These are phyloP conservation scores for Backusella luteola DNA, from an alignment of 192 early-diverging fungal genomes.

Conservation along the genomic window DNA sequence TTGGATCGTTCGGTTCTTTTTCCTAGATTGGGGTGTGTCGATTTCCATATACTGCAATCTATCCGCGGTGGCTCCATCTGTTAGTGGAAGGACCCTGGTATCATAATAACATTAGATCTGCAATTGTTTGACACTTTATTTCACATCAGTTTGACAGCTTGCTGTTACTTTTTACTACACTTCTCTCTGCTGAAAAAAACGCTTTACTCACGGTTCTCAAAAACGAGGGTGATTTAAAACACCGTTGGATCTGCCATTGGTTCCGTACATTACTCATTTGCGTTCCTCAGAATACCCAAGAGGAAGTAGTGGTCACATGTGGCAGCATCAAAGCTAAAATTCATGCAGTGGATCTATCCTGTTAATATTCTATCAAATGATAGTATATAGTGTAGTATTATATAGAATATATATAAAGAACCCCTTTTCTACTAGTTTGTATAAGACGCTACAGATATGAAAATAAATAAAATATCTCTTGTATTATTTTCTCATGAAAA, in stretches of 20 bases:
- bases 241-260: constrained; percentile 5
- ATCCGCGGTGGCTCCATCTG: constrained; percentile 7
- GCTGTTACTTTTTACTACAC: not conserved
- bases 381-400: not conserved
- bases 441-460: not conserved
- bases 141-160: not conserved
- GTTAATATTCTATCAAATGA: not conserved
- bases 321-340: not conserved
- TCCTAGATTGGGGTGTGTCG: not conserved
- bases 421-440: not conserved
- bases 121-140: constrained; percentile 11
- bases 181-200: not conserved
- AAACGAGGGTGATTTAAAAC: not conserved
- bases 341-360: not conserved
- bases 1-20: not conserved
- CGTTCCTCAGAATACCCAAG: not conserved
- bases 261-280: constrained; percentile 18
- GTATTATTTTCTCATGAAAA: constrained; percentile 11
- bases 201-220: constrained; percentile 1
- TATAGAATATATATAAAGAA: not conserved
- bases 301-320: not conserved
- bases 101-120: constrained; percentile 4
- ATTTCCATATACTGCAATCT: constrained; percentile 18
- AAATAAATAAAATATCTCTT: not conserved
- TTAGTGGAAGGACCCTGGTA: constrained; percentile 17